Evolutionary conservation across 257 asterid species (phyloP).

Genomic region (Forsythia viridissima): DNA sequence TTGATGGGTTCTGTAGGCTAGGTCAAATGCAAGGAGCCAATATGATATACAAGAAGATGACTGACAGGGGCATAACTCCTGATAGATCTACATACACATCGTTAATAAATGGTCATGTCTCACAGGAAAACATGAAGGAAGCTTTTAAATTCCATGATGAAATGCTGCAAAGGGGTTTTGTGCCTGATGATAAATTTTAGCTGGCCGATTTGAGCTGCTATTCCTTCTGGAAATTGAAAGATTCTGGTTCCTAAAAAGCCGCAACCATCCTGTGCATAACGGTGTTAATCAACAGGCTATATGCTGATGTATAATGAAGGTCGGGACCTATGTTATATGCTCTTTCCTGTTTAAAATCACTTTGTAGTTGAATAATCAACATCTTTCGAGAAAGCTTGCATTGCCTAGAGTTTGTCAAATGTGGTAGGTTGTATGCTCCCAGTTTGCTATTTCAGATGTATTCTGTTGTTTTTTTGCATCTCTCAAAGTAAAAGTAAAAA

Average conservation of each 20-base stretch:
- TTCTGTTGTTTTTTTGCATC: not conserved
- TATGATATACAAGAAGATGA: constrained; percentile 48
- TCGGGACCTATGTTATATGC: not conserved
- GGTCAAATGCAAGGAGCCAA: constrained; percentile 72
- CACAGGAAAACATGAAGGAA: constrained; percentile 61
- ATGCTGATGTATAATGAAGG: constrained; percentile 19
- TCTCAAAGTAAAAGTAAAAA: not conserved
- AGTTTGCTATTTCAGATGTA: not conserved
- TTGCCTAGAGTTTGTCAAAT: not conserved
- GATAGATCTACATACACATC: constrained; percentile 57
- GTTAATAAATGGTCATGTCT: constrained; percentile 61
- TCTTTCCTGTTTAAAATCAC: not conserved
- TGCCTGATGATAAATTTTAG: constrained; percentile 77
- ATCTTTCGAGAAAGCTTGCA: constrained; percentile 7
- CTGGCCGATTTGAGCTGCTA: constrained; percentile 11
- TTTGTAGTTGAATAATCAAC: not conserved
- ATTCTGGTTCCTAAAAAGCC: constrained; percentile 10
- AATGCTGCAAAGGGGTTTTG: constrained; percentile 71
- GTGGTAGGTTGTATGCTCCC: not conserved
- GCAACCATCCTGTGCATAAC: not conserved
- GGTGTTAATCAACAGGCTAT: not conserved
- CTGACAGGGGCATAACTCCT: constrained; percentile 45
- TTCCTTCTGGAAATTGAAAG: not conserved
- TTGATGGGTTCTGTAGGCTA: constrained; percentile 55
- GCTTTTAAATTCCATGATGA: constrained; percentile 71